Evolutionary conservation across 2,329 filamentous ascomycete genomes (phyloP), one percentile per base, ranked within the genome.

Genomic region (Pseudogymnoascus sp.): DNA sequence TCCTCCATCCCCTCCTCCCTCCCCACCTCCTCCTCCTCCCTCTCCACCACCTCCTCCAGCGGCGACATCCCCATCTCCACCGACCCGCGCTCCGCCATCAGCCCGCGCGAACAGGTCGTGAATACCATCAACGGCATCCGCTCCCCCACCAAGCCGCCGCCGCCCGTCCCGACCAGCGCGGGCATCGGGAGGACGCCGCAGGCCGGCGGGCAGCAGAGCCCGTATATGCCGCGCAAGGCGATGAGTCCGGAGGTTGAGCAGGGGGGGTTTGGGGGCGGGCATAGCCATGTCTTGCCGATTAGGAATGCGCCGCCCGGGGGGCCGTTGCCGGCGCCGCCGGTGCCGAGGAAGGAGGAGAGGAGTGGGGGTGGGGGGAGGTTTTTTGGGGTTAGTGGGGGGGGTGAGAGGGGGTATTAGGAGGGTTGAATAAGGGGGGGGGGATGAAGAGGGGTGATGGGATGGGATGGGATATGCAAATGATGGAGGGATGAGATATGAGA

Each of bases 41-140:
- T 6, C 6, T 75, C 70, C 73, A 79, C 60, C 77, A 87, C 88
- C 33, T 89, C 86, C 10, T 89, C 87, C n/a, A n/a, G n/a, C 62
- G 87, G 86, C 64, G 86, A 91, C 69, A 90, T 91, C 64, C 86
- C 86, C 40, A 85, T 90, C 65, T 82, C 82, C 33, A 81, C 80
- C 64, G 82, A 85, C 68, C 65, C 71, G 10, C 70, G 72, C 14
- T 72, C 70, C 14, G 66, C 68, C 4, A 56, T 56, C 8, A 56
- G 47, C 19, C 78, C 72, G 31, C 69, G 71, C 64, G 65, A 72
- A 40, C 47, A 65, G 33, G 67, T 72, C 16, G 26, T 68, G 35
- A 75, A 76, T 65, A 71, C 74, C 29, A 72, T 72, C 61, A 74
- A 73, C 60, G 74, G 75, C 40, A 29, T 62, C 62, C 59, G 72